These are phyloP conservation scores for Stenocarpella maydis DNA, from an alignment of 2,329 filamentous ascomycete genomes.

Conservation along the genomic window DNA sequence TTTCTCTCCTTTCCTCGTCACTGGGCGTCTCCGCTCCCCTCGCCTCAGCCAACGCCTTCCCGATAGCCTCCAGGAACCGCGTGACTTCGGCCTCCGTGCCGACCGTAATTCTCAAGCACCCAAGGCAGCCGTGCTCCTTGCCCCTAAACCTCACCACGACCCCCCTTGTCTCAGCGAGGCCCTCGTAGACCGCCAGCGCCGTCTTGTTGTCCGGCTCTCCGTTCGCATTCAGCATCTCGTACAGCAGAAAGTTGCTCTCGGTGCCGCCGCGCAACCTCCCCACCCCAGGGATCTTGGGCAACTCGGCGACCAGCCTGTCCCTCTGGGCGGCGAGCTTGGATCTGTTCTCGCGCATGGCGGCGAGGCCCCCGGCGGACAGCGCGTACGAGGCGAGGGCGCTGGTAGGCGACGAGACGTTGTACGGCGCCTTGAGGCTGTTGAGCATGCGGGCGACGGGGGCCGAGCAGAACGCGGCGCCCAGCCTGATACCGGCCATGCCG, in stretches of 20 bases:
- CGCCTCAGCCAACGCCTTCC: slow-evolving; percentile 56
- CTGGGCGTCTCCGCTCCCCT: slow-evolving; percentile 41
- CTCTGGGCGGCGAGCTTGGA: slow-evolving; percentile 78
- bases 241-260: slow-evolving; percentile 88
- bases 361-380: slow-evolving; percentile 71
- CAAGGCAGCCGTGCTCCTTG: slow-evolving; percentile 88
- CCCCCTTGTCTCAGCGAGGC: slow-evolving; percentile 82
- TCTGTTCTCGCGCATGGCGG: slow-evolving; percentile 75
- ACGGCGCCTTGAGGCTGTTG: slow-evolving; percentile 94
- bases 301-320: slow-evolving; percentile 74
- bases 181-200: slow-evolving; percentile 83
- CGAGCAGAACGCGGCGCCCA: slow-evolving; percentile 85
- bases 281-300: slow-evolving; percentile 79
- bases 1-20: slow-evolving; percentile 49
- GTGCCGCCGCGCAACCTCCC: slow-evolving; percentile 82
- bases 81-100: slow-evolving; percentile 89
- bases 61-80: slow-evolving; percentile 76
- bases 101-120: slow-evolving; percentile 90
- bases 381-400: slow-evolving; percentile 81
- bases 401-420: slow-evolving; percentile 92
- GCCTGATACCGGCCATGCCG: slow-evolving; percentile 89
- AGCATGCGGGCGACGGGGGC: slow-evolving; percentile 79
- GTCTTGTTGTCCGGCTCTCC: slow-evolving; percentile 81
- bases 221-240: slow-evolving; percentile 79
- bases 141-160: slow-evolving; percentile 95